Base-by-base conservation (phyloP, 2,329 filamentous ascomycete species). In the Clonostachys chloroleuca region DNA sequence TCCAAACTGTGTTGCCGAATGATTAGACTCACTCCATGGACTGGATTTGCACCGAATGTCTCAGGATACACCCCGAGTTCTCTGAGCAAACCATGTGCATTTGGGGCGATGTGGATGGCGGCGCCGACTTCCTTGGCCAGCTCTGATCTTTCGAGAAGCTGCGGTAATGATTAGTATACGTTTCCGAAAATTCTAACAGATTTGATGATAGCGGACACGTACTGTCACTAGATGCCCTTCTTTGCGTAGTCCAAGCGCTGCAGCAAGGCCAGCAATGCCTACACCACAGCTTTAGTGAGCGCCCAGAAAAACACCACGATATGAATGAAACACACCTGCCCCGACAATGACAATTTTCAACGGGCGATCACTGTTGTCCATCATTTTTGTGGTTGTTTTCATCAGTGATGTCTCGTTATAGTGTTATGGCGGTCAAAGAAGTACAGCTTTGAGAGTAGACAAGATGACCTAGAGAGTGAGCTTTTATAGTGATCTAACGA, bases 21-120 rank as follows among this genome's bases (percentile, higher is more conserved):
- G 5, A 24, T 43, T 7, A 36, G 16, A 51, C 57, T 33, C 45
- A 46, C 63, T 51, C 65, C 57, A 44, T 59, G 47, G 51, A 63
- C 47, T 44, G 58, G 51, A 61, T 70, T 47, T 67, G 62, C 70
- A 5, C 68, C 68, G 36, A 70, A 63, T 0, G 51, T 51, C 53
- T 71, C 68, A 5, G 66, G 63, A 1, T 55, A 54, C 16, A 73
- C 59, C 3, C 68, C 69, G 51, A 66, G 63, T 41, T 59, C 58
- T 7, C 64, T 62, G 12, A 86, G 63, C 3, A 85, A 60, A 1
- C 78, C 77, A 58, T 83, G 82, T 3, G 73, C 66, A 54, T 86
- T 87, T 1, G 83, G 80, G 0, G 78, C 74, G 5, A 86, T 58
- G 54, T 85, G 80, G n/a, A 86, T 72, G 0, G 81, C 81, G 4